Conservation (phyloP, 2,329 filamentous ascomycete genomes). For the Colletotrichum costaricense region DNA sequence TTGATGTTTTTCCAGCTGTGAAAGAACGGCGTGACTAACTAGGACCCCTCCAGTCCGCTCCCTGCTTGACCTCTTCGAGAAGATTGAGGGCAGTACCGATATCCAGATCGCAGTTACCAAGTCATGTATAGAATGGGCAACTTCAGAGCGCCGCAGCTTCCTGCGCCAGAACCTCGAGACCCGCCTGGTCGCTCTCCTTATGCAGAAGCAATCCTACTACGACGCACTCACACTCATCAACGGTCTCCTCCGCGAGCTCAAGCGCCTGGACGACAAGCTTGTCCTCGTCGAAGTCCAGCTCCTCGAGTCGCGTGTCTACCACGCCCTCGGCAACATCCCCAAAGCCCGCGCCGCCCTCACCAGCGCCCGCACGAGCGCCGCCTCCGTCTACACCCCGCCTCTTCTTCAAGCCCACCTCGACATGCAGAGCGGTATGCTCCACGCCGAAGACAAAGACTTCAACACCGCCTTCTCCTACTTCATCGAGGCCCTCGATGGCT, state of each 20-base stretch:
- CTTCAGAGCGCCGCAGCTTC: conserved; percentile 93
- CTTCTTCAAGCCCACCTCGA: conserved; percentile 95
- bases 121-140: conserved; percentile 99
- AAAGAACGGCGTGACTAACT: background rate
- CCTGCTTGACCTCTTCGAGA: conserved; percentile 93
- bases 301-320: conserved; percentile 96
- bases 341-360: conserved; percentile 96
- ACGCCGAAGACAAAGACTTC: conserved; percentile 98
- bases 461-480: conserved; percentile 99
- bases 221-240: conserved; percentile 98
- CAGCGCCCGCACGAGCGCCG: conserved; percentile 92
- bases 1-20: background rate
- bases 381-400: conserved; percentile 96
- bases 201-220: conserved; percentile 98
- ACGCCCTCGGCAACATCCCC: conserved; percentile 94
- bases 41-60: conserved; percentile 79
- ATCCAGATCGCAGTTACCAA: conserved; percentile 95
- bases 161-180: conserved; percentile 97
- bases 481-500: conserved; percentile 97
- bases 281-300: conserved; percentile 98
- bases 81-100: conserved; percentile 94
- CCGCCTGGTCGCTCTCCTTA: conserved; percentile 91
- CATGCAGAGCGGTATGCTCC: conserved; percentile 99
- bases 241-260: conserved; percentile 93
- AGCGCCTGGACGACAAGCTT: conserved; percentile 98